phyloP scores from a whole-genome alignment of 805 yeast genomes.

The Candida pini region DNA sequence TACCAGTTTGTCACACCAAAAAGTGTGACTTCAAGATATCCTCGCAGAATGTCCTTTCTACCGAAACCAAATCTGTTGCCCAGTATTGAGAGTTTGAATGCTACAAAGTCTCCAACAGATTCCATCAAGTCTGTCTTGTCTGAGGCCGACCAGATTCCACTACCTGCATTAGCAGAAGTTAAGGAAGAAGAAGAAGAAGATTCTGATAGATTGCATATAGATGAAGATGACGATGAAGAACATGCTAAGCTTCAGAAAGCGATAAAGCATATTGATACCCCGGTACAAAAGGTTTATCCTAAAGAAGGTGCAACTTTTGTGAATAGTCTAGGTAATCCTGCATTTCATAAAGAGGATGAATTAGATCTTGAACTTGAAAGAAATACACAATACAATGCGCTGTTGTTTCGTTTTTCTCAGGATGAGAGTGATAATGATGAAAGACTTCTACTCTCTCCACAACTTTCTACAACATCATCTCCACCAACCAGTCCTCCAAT shows the following conservation, averaged over 20 bases:
- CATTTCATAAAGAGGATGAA: slow-evolving; percentile 10
- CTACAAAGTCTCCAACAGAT: not conserved
- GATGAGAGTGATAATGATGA: slow-evolving; percentile 13
- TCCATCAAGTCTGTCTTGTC: not conserved
- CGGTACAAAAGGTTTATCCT: slow-evolving; percentile 1
- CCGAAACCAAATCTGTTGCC: slow-evolving; percentile 9
- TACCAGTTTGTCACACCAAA: too few species aligned
- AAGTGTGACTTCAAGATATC: not conserved
- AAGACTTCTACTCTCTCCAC: slow-evolving; percentile 16
- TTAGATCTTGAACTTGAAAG: slow-evolving; percentile 23
- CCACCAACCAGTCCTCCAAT: not conserved
- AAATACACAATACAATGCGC: slow-evolving; percentile 26
- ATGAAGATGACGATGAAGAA: not conserved
- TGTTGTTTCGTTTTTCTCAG: slow-evolving; percentile 21
- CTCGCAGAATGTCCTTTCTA: slow-evolving; percentile 1
- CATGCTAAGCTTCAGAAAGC: not conserved
- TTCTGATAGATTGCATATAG: too few species aligned
- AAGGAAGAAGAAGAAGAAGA: not conserved
- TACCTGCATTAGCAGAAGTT: slow-evolving; percentile 1
- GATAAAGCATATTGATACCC: slow-evolving; percentile 1
- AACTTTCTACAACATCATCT: not conserved
- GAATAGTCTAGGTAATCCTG: slow-evolving; percentile 1
- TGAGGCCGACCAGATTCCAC: not conserved
- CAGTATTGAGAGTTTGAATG: slow-evolving; percentile 9
- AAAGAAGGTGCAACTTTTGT: slow-evolving; percentile 1